Conservation (phyloP, 257 asterid genomes). For the Solanum pinnatisectum region DNA sequence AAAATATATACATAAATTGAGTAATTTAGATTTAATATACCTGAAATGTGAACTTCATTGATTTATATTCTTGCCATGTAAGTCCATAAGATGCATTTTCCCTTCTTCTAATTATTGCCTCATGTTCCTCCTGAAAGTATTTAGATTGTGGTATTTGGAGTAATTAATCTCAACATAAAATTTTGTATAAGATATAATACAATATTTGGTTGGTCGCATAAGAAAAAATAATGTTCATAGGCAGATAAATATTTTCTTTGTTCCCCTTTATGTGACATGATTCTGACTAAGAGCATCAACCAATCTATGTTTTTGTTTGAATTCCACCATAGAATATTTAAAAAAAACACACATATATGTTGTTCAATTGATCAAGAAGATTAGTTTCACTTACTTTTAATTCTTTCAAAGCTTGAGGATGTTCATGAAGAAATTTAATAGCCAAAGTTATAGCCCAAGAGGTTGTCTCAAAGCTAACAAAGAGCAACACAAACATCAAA, state of each 20-base stretch:
- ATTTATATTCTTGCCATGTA: constrained; percentile 77
- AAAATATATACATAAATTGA: too few relatives aligned
- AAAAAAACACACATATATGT: too few relatives aligned
- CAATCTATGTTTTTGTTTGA: neutral
- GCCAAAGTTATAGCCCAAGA: constrained; percentile 74
- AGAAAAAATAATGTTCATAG: neutral
- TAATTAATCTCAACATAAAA: neutral
- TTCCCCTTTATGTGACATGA: neutral
- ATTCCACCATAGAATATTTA: too few relatives aligned
- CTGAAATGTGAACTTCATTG: constrained; percentile 84
- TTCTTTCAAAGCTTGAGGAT: constrained; percentile 48
- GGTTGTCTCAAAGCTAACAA: constrained; percentile 87
- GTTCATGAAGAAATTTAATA: constrained; percentile 41
- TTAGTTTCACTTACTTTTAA: constrained; percentile 14
- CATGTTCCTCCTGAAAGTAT: constrained; percentile 60
- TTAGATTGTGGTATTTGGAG: neutral
- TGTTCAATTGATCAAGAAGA: neutral
- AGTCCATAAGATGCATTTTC: constrained; percentile 48
- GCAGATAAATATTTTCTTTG: neutral
- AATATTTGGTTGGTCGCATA: neutral
- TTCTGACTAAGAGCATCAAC: neutral
- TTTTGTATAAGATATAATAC: neutral
- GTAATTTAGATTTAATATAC: constrained; percentile 12
- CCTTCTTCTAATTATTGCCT: constrained; percentile 47
- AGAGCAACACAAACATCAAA: constrained; percentile 85